Conservation (phyloP, 2,329 filamentous ascomycete species). For the Nothopassalora personata region DNA sequence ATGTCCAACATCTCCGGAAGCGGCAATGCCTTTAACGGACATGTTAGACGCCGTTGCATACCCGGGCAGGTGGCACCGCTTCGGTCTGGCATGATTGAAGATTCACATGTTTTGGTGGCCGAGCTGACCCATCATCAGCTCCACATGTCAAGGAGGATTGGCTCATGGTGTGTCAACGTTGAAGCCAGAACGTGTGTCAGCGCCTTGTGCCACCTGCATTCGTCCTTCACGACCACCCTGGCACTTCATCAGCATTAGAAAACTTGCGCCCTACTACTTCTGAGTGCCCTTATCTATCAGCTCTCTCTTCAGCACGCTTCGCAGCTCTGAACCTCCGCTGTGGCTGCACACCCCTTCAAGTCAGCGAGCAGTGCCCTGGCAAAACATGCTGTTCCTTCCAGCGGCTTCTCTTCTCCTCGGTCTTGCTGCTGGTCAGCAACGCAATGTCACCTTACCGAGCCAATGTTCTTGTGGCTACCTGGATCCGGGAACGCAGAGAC, state of each 20-base stretch:
- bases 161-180: not conserved
- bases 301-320: not conserved
- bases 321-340: not conserved
- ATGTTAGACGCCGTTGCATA: not conserved
- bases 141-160: not conserved
- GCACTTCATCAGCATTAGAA: not conserved
- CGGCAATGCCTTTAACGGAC: not conserved
- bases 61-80: not conserved
- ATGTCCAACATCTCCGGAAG: not conserved
- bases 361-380: not conserved
- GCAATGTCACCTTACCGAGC: constrained; percentile 14
- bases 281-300: not conserved
- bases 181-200: not conserved
- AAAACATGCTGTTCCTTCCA: constrained; percentile 12
- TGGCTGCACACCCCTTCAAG: not conserved
- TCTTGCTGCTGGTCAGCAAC: constrained; percentile 6
- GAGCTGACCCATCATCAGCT: not conserved
- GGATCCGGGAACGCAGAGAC: constrained; percentile 34
- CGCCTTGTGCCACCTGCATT: not conserved
- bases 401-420: constrained; percentile 7
- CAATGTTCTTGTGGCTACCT: constrained; percentile 45
- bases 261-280: not conserved
- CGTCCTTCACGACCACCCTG: not conserved
- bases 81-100: not conserved
- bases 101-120: constrained; percentile 2